These are phyloP conservation scores for Chlamydomonas reinhardtii DNA, from an alignment of 163 green algal genomes.

Conservation along the genomic window DNA sequence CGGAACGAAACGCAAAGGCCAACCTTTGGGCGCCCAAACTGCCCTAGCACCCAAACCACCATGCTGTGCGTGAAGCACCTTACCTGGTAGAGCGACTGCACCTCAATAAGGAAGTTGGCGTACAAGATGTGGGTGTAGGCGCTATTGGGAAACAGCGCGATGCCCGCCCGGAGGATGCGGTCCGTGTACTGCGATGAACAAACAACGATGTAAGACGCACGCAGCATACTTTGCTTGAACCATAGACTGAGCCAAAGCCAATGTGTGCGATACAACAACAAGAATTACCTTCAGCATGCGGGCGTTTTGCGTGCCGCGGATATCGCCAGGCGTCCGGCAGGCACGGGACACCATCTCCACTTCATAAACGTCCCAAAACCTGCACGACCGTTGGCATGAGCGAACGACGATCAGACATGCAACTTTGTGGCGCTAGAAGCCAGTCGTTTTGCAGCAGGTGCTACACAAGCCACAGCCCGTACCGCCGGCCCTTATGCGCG, in stretches of 20 bases:
- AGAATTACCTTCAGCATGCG: neutral
- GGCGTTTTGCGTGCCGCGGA: conserved; percentile 29
- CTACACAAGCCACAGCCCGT: too few relatives aligned
- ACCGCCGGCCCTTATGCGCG: neutral
- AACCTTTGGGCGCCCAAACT: too few relatives aligned
- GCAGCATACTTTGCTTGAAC: too few relatives aligned
- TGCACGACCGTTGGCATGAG: neutral
- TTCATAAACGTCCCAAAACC: conserved; percentile 38
- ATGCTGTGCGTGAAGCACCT: neutral
- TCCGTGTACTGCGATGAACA: neutral
- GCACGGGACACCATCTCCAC: conserved; percentile 48
- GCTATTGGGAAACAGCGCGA: neutral
- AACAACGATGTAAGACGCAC: too few relatives aligned
- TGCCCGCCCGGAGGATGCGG: conserved; percentile 17
- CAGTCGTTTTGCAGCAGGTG: too few relatives aligned
- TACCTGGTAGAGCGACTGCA: conserved; percentile 29
- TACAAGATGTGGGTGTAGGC: neutral
- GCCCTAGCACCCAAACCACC: too few relatives aligned
- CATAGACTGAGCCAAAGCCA: too few relatives aligned
- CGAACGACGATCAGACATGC: too few relatives aligned
- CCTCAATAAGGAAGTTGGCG: conserved; percentile 15
- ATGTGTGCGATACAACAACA: too few relatives aligned
- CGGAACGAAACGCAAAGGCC: too few relatives aligned
- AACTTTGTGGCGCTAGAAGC: too few relatives aligned
- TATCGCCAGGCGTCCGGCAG: conserved; percentile 18